A percentile compares a stretch with the other conserved stretches of the same genome.
These are phyloP conservation scores for Lathyrus oleraceus DNA, from an alignment of 306 rosid genomes.

Conservation along the genomic window DNA sequence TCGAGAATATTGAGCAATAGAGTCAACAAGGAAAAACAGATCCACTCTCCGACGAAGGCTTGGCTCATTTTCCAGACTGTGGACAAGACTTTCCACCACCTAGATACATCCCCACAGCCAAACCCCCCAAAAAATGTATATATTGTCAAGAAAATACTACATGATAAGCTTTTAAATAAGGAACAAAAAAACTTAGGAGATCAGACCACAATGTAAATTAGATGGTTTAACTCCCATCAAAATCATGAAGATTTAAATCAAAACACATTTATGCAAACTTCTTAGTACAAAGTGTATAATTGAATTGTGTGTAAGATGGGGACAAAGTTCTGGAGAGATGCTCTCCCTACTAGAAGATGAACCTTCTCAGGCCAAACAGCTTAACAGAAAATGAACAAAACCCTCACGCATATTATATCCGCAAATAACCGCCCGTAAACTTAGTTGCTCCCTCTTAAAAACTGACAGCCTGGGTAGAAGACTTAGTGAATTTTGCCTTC, in stretches of 20 bases:
- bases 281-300: not conserved
- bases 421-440: not conserved
- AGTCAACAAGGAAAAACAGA: slow-evolving; percentile 88
- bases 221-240: slow-evolving; percentile 20
- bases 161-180: slow-evolving; percentile 12
- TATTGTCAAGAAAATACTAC: slow-evolving; percentile 24
- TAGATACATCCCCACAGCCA: slow-evolving; percentile 39
- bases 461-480: not conserved
- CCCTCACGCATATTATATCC: not conserved
- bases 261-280: slow-evolving; percentile 5
- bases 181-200: not conserved
- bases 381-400: not conserved
- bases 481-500: not conserved
- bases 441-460: not conserved
- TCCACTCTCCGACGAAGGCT: slow-evolving; percentile 80
- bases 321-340: slow-evolving; percentile 10
- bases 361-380: not conserved
- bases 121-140: slow-evolving; percentile 16
- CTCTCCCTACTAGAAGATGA: not conserved
- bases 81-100: slow-evolving; percentile 83
- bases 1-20: slow-evolving; percentile 76
- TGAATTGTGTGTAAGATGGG: slow-evolving; percentile 1
- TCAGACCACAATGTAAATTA: not conserved
- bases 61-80: slow-evolving; percentile 67
- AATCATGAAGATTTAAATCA: slow-evolving; percentile 7